Base-by-base conservation (phyloP, 1,284 basidiomycete genomes). In the Ceratobasidium papillatum region DNA sequence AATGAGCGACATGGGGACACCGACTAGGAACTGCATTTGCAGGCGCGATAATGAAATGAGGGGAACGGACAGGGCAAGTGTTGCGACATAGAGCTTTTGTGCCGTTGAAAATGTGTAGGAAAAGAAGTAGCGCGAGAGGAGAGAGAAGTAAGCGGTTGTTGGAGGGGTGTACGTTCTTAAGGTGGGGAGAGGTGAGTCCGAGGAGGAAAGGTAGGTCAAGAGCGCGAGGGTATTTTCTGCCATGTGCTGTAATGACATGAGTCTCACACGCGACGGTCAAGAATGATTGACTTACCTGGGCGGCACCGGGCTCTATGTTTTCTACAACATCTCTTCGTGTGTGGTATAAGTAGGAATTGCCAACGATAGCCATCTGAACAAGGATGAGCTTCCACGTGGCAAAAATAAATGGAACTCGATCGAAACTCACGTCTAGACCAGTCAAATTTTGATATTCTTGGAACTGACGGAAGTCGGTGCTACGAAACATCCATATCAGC, bases 391-490 rank as follows among this genome's bases (percentile, higher is more conserved):
- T 9, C 22, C 17, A 43, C 4, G 9, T 11, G 12, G 54, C 30
- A n/a, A 41, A 22, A 22, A 36, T 8, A 25, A 11, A 45, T 17
- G 32, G 12, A 30, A 78, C 5, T 25, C 8, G 5, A 34, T 30
- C 65, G 59, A 66, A 43, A 81, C 90, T 80, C 79, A 93, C 92
- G 81, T 96, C 95, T 36, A 96, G 83, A 25, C 95, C 95, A 0
- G 93, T 91, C 19, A 95, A 89, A 78, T 92, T 92, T 43, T 98
- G 86, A 81, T 99, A 99, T 77, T 93, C 85, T 79, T 96, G 93
- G 78, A 99, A 99, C 80, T 99, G 96, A 41, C 94, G 89, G 79
- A 96, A 97, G 81, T 97, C 95, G 54, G 95, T 98, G 79, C 94
- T 95, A 76, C 34, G 19, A 4, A 27, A 19, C 43, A 69, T n/a